Evolutionary conservation across 805 yeast genomes (phyloP).

Genomic region (Pichia exigua): DNA sequence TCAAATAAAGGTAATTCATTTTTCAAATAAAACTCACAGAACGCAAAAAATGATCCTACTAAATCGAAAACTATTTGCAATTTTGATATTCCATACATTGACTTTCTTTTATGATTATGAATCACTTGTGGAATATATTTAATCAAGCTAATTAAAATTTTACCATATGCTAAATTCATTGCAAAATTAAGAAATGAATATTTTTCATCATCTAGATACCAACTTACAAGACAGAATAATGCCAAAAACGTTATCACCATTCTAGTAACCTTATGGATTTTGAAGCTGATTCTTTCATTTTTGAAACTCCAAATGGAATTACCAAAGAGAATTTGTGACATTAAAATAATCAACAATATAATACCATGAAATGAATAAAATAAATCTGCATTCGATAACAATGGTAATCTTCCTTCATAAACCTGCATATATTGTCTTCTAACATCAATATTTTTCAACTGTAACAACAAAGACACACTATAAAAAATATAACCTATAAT

Average conservation of each 20-base stretch:
- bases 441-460: constrained; percentile 30
- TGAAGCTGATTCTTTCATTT: constrained; percentile 23
- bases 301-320: constrained; percentile 28
- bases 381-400: constrained; percentile 37
- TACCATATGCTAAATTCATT: constrained; percentile 35
- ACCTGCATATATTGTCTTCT: constrained; percentile 23
- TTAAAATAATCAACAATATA: constrained; percentile 30
- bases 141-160: constrained; percentile 35
- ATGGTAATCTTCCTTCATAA: constrained; percentile 32
- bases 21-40: constrained; percentile 34
- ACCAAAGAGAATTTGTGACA: constrained; percentile 33
- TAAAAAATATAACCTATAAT: constrained; percentile 40
- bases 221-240: constrained; percentile 12
- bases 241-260: constrained; percentile 10
- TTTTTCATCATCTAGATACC: constrained; percentile 3
- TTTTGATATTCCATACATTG: constrained; percentile 40
- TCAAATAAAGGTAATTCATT: constrained; percentile 20
- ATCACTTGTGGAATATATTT: constrained; percentile 46
- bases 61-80: constrained; percentile 34
- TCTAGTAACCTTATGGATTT: constrained; percentile 17
- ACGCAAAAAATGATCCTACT: constrained; percentile 34
- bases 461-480: constrained; percentile 35
- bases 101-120: constrained; percentile 33
- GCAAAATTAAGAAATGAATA: constrained; percentile 32
- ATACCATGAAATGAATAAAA: constrained; percentile 43